A percentile compares a stretch with the other conserved stretches of the same genome.
Evolutionary conservation across 331 rosid species (phyloP).

Genomic region (Malus hybrid): DNA sequence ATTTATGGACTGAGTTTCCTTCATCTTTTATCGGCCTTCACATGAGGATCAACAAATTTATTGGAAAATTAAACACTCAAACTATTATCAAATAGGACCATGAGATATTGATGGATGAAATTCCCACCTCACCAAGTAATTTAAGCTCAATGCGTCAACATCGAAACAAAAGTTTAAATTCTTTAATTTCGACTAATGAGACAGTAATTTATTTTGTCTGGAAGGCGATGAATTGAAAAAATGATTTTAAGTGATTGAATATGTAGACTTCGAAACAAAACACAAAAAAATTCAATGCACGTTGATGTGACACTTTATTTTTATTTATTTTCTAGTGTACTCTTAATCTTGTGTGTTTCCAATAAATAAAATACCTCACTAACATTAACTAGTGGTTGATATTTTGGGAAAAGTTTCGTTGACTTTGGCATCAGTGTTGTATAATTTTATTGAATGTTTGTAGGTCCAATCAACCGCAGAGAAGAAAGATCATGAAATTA

Average conservation of each 20-base stretch:
- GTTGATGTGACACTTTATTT: neutral
- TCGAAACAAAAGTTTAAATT: neutral
- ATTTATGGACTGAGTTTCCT: conserved; percentile 24
- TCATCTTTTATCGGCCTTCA: conserved; percentile 6
- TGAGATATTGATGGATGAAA: neutral
- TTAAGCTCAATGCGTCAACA: neutral
- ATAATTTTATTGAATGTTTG: neutral
- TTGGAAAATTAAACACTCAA: no score
- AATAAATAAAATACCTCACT: neutral
- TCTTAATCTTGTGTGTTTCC: neutral
- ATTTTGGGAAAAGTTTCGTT: neutral
- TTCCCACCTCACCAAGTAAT: conserved; percentile 18
- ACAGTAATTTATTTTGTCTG: neutral
- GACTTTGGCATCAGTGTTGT: neutral
- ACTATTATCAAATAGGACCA: no score
- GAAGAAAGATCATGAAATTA: neutral
- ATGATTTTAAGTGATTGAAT: neutral
- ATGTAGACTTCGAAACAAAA: neutral
- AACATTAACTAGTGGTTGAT: neutral
- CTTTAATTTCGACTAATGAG: neutral
- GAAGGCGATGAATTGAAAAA: neutral
- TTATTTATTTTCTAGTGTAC: neutral
- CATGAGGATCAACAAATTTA: no score
- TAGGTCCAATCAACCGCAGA: neutral
- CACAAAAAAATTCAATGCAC: neutral